Percentiles rank a stretch among this genome's conserved stretches.
phyloP scores from a whole-genome alignment of 805 yeast species.

The Lipomyces yamadae region DNA sequence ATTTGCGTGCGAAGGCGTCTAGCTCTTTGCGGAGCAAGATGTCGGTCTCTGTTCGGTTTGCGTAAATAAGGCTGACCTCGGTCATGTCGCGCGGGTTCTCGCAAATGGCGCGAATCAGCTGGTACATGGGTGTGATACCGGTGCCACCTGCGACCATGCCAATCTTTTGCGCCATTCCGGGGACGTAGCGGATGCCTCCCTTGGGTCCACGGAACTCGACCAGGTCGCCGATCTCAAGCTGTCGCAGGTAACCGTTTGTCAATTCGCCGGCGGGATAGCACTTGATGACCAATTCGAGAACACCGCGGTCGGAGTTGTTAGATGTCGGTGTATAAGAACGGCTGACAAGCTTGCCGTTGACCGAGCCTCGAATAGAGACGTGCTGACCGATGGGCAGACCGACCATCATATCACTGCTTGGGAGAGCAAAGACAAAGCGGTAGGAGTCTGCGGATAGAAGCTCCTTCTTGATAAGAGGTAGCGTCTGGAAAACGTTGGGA shows the following conservation, averaged over 20 bases:
- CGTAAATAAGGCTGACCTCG: conserved; percentile 73
- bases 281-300: conserved; percentile 49
- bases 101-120: conserved; percentile 80
- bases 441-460: background rate
- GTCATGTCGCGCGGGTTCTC: conserved; percentile 79
- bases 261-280: background rate
- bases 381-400: conserved; percentile 95
- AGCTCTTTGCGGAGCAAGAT: conserved; percentile 80
- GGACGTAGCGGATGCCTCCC: conserved; percentile 81
- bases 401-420: conserved; percentile 68
- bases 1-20: conserved; percentile 60
- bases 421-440: conserved; percentile 62
- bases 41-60: conserved; percentile 79
- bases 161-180: conserved; percentile 72
- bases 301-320: conserved; percentile 70
- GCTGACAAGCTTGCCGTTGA: conserved; percentile 1
- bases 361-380: conserved; percentile 72
- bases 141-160: conserved; percentile 98
- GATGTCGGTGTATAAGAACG: conserved; percentile 88
- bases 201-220: conserved; percentile 63
- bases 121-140: conserved; percentile 89
- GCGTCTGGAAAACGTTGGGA: background rate
- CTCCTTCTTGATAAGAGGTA: background rate
- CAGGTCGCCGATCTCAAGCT: background rate
- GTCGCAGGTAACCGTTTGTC: background rate